Conservation (phyloP, 2,329 filamentous ascomycete species). For the Diaporthe ampelina region DNA sequence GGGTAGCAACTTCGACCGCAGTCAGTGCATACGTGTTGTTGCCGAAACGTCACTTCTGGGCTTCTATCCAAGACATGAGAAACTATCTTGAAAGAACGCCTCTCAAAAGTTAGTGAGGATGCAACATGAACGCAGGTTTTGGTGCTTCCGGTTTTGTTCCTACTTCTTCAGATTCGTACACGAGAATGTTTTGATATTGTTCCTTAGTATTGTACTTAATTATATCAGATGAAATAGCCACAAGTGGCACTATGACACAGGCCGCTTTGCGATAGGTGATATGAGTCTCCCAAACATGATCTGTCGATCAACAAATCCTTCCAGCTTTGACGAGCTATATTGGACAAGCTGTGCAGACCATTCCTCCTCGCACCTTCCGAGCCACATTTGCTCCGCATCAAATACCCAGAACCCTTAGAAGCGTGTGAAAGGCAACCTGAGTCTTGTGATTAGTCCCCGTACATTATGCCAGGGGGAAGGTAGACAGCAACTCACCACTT, state of each 20-base stretch:
- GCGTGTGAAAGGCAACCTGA: conserved; percentile 54
- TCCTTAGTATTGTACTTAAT: conserved; percentile 35
- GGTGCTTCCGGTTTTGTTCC: not conserved
- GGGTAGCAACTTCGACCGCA: not conserved
- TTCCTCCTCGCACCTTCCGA: not conserved
- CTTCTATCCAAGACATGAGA: not conserved
- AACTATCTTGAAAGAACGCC: not conserved
- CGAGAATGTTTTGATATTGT: conserved; percentile 13
- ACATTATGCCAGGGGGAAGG: not conserved
- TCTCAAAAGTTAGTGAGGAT: not conserved
- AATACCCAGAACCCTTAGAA: conserved; percentile 46
- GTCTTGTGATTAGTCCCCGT: conserved; percentile 21
- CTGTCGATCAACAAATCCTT: not conserved
- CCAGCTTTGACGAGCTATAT: not conserved
- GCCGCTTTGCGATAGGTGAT: not conserved
- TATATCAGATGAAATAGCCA: not conserved
- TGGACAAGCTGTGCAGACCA: not conserved
- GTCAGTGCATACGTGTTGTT: not conserved
- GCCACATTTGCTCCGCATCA: not conserved
- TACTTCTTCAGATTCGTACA: not conserved
- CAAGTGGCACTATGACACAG: not conserved
- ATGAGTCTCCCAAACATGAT: not conserved
- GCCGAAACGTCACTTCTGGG: not conserved
- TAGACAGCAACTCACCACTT: conserved; percentile 76
- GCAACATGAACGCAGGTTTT: not conserved